These are phyloP conservation scores for Cordia subcordata DNA, from an alignment of 257 asterid species.

Conservation along the genomic window DNA sequence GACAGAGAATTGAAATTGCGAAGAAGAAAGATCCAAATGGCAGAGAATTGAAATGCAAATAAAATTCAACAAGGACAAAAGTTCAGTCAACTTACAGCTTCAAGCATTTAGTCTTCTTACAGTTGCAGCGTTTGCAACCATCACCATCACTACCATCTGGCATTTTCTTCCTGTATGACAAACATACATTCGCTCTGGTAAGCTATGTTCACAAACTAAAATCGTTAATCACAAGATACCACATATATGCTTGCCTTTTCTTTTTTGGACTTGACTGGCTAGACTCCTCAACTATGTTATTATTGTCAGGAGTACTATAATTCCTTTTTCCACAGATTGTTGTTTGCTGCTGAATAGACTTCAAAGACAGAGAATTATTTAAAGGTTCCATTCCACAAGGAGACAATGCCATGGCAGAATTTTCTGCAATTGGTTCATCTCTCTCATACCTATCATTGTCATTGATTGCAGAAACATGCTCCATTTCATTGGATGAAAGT, in stretches of 20 bases:
- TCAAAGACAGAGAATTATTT: constrained; percentile 23
- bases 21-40: constrained; percentile 19
- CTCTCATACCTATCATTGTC: constrained; percentile 20
- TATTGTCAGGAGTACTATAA: constrained; percentile 22
- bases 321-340: constrained; percentile 30
- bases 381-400: constrained; percentile 22
- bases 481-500: constrained; percentile 22
- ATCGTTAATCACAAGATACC: constrained; percentile 7
- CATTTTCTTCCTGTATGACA: constrained; percentile 43
- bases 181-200: constrained; percentile 16
- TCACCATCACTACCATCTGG: constrained; percentile 32
- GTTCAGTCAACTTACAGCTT: constrained; percentile 56
- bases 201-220: constrained; percentile 4
- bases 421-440: constrained; percentile 22
- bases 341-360: constrained; percentile 35
- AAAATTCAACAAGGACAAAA: constrained; percentile 12
- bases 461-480: constrained; percentile 24
- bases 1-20: constrained; percentile 8
- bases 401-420: constrained; percentile 24
- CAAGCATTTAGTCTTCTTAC: constrained; percentile 73
- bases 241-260: constrained; percentile 51
- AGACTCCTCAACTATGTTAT: constrained; percentile 25
- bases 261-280: constrained; percentile 41
- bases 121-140: constrained; percentile 73
- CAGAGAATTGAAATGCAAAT: constrained; percentile 1